Evolutionary conservation across 495 filamentous ascomycete genomes (phyloP).

Genomic region (Pseudomonodictys pantanalensis): DNA sequence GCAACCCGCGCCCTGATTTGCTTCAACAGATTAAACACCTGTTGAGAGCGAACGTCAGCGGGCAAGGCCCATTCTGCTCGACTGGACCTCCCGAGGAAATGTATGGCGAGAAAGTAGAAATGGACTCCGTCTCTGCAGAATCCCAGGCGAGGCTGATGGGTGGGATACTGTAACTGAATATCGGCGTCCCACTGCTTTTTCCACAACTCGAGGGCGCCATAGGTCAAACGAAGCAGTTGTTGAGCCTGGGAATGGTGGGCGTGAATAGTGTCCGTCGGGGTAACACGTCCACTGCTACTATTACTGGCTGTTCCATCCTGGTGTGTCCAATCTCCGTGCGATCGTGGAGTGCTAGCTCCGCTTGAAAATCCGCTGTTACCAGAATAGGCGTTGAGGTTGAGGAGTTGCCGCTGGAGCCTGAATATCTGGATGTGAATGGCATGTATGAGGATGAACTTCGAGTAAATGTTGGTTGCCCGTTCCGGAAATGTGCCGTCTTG

Average conservation of each 20-base stretch:
- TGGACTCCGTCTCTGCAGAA: constrained; percentile 64
- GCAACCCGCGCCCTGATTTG: constrained; percentile 55
- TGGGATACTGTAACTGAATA: constrained; percentile 60
- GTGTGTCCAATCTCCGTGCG: constrained; percentile 50
- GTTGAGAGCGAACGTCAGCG: constrained; percentile 55
- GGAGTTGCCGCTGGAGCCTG: constrained; percentile 20
- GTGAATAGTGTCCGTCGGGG: constrained; percentile 44
- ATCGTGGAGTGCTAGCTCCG: constrained; percentile 47
- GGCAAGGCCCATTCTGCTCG: constrained; percentile 48
- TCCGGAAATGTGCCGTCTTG: constrained; percentile 51
- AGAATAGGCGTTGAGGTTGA: not conserved
- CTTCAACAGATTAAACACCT: constrained; percentile 58
- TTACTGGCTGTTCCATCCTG: constrained; percentile 38
- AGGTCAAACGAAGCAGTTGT: constrained; percentile 41
- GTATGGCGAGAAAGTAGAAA: constrained; percentile 62
- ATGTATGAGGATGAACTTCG: constrained; percentile 69
- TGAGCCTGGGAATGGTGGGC: constrained; percentile 38
- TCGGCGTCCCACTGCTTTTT: constrained; percentile 64
- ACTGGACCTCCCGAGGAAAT: constrained; percentile 49
- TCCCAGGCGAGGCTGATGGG: constrained; percentile 53
- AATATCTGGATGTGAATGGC: constrained; percentile 47
- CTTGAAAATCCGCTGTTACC: constrained; percentile 32
- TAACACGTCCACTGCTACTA: constrained; percentile 49
- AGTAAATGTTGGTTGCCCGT: constrained; percentile 60
- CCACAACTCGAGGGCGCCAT: constrained; percentile 59